Base-by-base conservation (phyloP, 805 yeast genomes). In the Lachancea nothofagi region DNA sequence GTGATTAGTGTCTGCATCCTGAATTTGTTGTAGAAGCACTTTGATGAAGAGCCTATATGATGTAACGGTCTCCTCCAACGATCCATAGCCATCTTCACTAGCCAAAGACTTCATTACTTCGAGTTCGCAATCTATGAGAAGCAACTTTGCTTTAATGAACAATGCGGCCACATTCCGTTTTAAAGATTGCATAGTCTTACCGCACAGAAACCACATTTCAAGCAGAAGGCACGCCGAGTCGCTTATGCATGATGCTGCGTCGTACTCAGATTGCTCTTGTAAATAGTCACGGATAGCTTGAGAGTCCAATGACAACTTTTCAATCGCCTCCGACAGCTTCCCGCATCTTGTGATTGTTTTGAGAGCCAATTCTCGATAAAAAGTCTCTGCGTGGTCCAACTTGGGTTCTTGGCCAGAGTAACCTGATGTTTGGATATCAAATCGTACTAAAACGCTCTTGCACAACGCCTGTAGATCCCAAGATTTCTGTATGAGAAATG, bases 111-210 rank as follows among this genome's bases (percentile, higher is more conserved):
- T 20, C 36, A 67, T 53, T 15, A 58, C 53, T 41, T 75, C 79
- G 36, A 82, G 55, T 44, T 80, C 84, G 26, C 71, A 67, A n/a
- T 83, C 83, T 13, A 82, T 81, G 10, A 73, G 65, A 23, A 81
- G 72, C 37, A 82, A 64, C 48, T 76, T 78, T 18, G 87, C 80
- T 52, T 77, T 77, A 51, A 80, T 78, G 55, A 80, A 80, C 9
- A 77, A 67, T 8, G 77, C 71, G 2, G 79, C 71, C 12, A 80
- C 62, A 39, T 71, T 67, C 38, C 77, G 78, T 31, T 46, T 53
- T 27, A 55, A 25, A 4, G 38, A 17, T 18, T 39, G 41, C 25
- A 53, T 35, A 15, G 39, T 37, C 12, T 39, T 42, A 15, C 51
- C 44, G 19, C 51, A 46, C 18, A 51, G 40, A 17, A 53, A 46